These are phyloP conservation scores for Botrytis fragariae DNA, from an alignment of 2,329 filamentous ascomycete species.

Conservation along the genomic window DNA sequence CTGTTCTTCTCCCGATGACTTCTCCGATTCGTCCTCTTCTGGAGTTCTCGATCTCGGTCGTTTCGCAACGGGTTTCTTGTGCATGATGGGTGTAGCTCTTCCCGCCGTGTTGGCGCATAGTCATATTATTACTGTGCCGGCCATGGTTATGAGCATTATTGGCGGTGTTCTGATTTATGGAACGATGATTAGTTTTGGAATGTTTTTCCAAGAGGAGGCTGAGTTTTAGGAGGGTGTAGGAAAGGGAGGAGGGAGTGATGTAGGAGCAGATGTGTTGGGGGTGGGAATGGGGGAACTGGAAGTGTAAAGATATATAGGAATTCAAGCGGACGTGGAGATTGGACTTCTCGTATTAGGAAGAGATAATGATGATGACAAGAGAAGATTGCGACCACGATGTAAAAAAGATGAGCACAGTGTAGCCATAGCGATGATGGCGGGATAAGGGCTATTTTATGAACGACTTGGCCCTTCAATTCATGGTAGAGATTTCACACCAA, in stretches of 20 bases:
- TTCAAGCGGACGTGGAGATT: neutral
- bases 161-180: slow-evolving; percentile 94
- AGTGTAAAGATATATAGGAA: slow-evolving; percentile 7
- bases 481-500: neutral
- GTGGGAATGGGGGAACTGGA: neutral
- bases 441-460: no score
- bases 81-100: slow-evolving; percentile 94
- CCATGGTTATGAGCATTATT: slow-evolving; percentile 92
- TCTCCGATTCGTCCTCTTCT: slow-evolving; percentile 70
- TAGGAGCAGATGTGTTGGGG: neutral
- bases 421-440: neutral
- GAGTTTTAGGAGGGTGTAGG: slow-evolving; percentile 9
- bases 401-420: neutral
- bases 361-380: slow-evolving; percentile 1
- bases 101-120: slow-evolving; percentile 87
- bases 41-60: slow-evolving; percentile 89
- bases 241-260: neutral
- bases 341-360: neutral
- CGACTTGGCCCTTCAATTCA: neutral
- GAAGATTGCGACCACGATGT: neutral
- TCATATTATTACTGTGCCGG: slow-evolving; percentile 74
- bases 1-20: slow-evolving; percentile 91
- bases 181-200: slow-evolving; percentile 95
- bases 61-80: slow-evolving; percentile 92
- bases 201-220: slow-evolving; percentile 95